Evolutionary conservation across 208 protist species (phyloP).

Genomic region (Trypanosoma platydactyli): DNA sequence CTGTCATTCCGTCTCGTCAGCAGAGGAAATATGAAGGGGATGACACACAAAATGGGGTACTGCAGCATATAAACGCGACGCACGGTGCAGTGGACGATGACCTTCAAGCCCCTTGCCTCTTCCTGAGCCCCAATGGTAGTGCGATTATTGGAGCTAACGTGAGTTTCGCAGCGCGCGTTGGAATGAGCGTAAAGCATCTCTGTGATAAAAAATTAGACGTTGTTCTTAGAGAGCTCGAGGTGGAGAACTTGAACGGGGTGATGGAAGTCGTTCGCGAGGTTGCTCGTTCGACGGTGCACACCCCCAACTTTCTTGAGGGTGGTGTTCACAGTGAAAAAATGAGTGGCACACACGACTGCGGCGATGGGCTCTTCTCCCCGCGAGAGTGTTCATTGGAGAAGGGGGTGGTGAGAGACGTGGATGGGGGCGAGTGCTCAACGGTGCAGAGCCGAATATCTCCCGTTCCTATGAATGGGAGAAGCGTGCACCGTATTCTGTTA

Average conservation of each 20-base stretch:
- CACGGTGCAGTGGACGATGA: background rate
- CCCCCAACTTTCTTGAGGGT: background rate
- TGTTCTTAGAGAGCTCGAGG: constrained; percentile 47
- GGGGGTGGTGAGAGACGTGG: background rate
- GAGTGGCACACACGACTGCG: background rate
- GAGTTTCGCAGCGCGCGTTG: constrained; percentile 46
- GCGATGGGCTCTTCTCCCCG: background rate
- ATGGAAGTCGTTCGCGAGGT: constrained; percentile 11
- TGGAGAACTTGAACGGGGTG: constrained; percentile 29
- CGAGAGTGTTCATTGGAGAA: background rate
- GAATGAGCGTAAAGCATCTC: constrained; percentile 35
- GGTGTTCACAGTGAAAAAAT: background rate
- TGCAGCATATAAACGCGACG: background rate
- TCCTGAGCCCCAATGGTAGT: constrained; percentile 9
- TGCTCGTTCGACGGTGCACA: background rate
- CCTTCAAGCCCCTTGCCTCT: background rate
- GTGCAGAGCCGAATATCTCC: background rate
- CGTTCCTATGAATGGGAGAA: background rate
- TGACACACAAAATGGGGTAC: background rate
- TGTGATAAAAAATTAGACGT: constrained; percentile 35
- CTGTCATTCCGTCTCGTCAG: background rate
- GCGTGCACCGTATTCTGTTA: constrained; percentile 19
- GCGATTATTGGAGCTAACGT: constrained; percentile 55
- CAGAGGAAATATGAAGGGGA: background rate
- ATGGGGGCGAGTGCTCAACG: background rate